Conservation (phyloP, 2,329 filamentous ascomycete genomes). For the Cercospora janseana region DNA sequence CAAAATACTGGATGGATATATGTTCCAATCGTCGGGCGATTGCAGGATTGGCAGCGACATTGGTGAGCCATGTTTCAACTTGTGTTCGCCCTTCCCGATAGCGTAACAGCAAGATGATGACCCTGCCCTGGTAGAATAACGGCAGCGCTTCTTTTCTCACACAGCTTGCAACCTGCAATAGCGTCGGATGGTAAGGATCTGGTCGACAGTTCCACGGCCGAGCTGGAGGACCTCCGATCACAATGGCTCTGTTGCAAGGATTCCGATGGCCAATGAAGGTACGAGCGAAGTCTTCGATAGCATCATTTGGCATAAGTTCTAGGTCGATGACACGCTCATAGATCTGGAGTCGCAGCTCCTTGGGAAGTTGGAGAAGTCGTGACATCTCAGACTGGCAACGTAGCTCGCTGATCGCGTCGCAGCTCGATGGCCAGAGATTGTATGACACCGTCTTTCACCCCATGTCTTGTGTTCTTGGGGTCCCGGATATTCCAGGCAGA, state of each 20-base stretch:
- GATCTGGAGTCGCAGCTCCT: constrained; percentile 22
- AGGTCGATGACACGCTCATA: constrained; percentile 18
- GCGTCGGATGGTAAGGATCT: constrained; percentile 19
- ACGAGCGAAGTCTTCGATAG: background rate
- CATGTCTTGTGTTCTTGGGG: too few relatives aligned
- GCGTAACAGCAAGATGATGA: constrained; percentile 17
- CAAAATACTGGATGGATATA: constrained; percentile 23
- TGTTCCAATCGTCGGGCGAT: constrained; percentile 14
- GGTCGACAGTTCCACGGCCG: constrained; percentile 20
- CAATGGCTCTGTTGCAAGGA: background rate
- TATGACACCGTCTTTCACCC: too few relatives aligned
- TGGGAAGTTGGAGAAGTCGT: constrained; percentile 36
- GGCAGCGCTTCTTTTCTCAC: constrained; percentile 17
- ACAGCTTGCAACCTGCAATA: constrained; percentile 18
- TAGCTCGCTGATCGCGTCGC: too few relatives aligned
- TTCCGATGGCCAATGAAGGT: background rate
- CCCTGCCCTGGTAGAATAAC: constrained; percentile 14
- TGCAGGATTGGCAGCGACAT: background rate
- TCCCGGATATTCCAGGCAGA: background rate
- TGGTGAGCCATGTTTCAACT: constrained; percentile 18
- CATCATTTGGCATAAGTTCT: background rate
- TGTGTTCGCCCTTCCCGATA: constrained; percentile 21
- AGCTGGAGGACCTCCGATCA: constrained; percentile 13
- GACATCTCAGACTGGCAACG: too few relatives aligned
- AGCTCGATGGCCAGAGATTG: too few relatives aligned